Conservation (phyloP, 2,329 filamentous ascomycete species). For the Fusarium aywerte region DNA sequence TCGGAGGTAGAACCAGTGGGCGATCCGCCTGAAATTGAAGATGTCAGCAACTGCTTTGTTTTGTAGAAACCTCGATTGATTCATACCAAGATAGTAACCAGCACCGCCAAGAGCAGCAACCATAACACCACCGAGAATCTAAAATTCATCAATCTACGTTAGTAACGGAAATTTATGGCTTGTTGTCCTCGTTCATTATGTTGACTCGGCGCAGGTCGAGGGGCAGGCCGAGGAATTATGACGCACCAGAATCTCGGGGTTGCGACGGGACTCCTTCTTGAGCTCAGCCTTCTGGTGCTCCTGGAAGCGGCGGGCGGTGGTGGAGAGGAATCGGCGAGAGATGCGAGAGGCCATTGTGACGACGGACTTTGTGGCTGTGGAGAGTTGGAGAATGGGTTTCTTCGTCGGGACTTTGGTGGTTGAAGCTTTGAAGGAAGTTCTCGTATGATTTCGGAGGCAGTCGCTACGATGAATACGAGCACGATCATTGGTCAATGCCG, state of each 20-base stretch:
- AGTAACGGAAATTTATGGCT: conserved; percentile 18
- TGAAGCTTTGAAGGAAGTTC: conserved; percentile 45
- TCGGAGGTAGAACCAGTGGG: conserved; percentile 89
- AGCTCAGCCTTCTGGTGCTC: conserved; percentile 59
- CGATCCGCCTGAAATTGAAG: conserved; percentile 70
- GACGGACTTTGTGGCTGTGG: conserved; percentile 33
- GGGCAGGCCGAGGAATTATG: conserved; percentile 47
- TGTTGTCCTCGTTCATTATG: conserved; percentile 5
- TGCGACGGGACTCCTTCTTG: conserved; percentile 68
- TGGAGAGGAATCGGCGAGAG: conserved; percentile 66
- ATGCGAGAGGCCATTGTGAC: conserved; percentile 66
- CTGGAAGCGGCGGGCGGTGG: conserved; percentile 63
- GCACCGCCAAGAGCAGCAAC: conserved; percentile 86
- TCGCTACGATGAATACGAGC: conserved; percentile 32
- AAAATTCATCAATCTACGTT: conserved; percentile 35
- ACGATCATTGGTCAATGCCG: conserved; percentile 47
- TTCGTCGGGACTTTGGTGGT: conserved; percentile 33
- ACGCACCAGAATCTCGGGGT: conserved; percentile 60
- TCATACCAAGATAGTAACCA: conserved; percentile 86
- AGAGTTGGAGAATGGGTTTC: conserved; percentile 31
- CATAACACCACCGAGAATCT: conserved; percentile 95
- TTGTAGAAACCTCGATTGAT: conserved; percentile 1
- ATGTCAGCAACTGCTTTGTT: conserved; percentile 39
- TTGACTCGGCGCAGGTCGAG: conserved; percentile 13
- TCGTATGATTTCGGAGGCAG: conserved; percentile 50